A percentile compares a stretch with the other conserved stretches of the same genome.
These are phyloP conservation scores for Mortierella alpina DNA, from an alignment of 192 early-diverging fungal genomes.

Conservation along the genomic window DNA sequence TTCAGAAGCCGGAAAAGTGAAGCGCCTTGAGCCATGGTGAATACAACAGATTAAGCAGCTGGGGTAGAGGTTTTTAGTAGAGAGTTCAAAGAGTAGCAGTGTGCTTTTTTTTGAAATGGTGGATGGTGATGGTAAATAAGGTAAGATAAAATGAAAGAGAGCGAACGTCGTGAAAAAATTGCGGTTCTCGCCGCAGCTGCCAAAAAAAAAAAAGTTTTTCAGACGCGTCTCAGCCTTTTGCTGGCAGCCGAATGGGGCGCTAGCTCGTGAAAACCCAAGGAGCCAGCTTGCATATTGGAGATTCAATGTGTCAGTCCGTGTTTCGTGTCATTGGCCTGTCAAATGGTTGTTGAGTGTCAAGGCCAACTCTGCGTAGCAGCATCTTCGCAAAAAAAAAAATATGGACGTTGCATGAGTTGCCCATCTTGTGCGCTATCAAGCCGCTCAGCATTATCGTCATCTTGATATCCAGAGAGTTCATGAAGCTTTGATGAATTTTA, in stretches of 20 bases:
- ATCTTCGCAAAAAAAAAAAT: not conserved
- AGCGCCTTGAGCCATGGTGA: conserved; percentile 42
- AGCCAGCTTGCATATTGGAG: too few relatives aligned
- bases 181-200: not conserved
- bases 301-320: not conserved
- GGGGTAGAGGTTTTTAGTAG: not conserved
- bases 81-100: not conserved
- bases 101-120: too few relatives aligned
- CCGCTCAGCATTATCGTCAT: too few relatives aligned
- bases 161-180: not conserved
- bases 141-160: conserved; percentile 3
- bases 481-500: not conserved
- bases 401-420: not conserved
- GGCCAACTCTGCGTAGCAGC: too few relatives aligned
- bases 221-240: not conserved
- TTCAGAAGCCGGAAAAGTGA: conserved; percentile 46
- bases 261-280: too few relatives aligned
- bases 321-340: not conserved
- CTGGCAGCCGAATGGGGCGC: too few relatives aligned
- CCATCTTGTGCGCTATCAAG: too few relatives aligned
- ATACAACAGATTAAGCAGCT: not conserved
- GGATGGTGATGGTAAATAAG: not conserved
- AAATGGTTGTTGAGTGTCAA: too few relatives aligned
- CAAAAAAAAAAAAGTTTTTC: not conserved
- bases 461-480: too few relatives aligned